These are phyloP conservation scores for Populus hybrid DNA, from an alignment of 441 rosid genomes.

Conservation along the genomic window DNA sequence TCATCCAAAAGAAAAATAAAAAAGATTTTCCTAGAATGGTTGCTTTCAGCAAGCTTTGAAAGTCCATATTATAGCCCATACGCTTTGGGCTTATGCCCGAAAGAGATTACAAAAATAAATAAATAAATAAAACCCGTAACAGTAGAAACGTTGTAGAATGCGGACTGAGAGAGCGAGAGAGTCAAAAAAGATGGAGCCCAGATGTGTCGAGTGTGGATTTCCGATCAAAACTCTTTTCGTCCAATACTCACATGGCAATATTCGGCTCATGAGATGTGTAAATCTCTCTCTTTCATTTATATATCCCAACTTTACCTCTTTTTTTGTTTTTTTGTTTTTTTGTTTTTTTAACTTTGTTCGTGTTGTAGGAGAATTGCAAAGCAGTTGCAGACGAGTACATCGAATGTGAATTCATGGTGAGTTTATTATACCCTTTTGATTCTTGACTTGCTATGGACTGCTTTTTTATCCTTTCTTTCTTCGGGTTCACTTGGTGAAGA, in stretches of 20 bases:
- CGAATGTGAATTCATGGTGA: conserved; percentile 84
- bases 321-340: not conserved
- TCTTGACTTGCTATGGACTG: not conserved
- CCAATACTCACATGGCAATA: conserved; percentile 77
- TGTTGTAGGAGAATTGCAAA: conserved; percentile 58
- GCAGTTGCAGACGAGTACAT: conserved; percentile 72
- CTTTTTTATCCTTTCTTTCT: not conserved
- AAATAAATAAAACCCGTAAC: too few species aligned
- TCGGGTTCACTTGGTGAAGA: not conserved
- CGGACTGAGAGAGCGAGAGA: not conserved
- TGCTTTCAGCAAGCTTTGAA: not conserved
- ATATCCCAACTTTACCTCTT: not conserved
- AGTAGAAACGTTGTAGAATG: not conserved
- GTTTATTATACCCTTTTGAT: not conserved
- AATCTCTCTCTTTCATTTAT: not conserved
- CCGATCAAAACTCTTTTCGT: conserved; percentile 55
- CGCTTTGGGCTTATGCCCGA: not conserved
- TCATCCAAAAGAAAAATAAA: not conserved
- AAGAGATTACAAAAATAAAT: not conserved
- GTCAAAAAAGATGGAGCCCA: conserved; percentile 35
- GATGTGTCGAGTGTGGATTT: conserved; percentile 65
- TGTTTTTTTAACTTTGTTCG: not conserved
- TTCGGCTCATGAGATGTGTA: conserved; percentile 88
- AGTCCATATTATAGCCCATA: not conserved
- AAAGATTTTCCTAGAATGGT: not conserved